A percentile compares a stretch with the other conserved stretches of the same genome.
Evolutionary conservation across 768 basidiomycete genomes (phyloP).

Genomic region (Podaxis sp.): DNA sequence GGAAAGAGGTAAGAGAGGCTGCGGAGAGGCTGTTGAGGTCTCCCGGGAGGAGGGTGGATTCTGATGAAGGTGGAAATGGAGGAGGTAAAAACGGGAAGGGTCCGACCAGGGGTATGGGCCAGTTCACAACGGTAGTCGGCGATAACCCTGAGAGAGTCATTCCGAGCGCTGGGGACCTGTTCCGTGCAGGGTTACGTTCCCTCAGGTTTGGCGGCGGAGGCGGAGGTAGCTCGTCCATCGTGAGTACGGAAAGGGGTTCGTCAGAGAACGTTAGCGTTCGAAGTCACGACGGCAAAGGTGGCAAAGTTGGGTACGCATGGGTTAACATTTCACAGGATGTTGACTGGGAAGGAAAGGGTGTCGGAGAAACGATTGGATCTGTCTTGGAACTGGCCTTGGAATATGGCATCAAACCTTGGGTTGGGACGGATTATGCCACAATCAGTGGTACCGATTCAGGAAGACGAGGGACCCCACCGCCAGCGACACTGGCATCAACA

Average conservation of each 20-base stretch:
- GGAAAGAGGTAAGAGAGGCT: slow-evolving; percentile 76
- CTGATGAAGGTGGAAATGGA: slow-evolving; percentile 14
- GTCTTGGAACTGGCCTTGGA: slow-evolving; percentile 43
- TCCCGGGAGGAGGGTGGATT: slow-evolving; percentile 18
- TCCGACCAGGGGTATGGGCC: slow-evolving; percentile 30
- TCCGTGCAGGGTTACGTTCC: slow-evolving; percentile 70
- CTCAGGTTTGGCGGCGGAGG: slow-evolving; percentile 36
- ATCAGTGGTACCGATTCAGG: not conserved
- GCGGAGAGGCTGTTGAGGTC: slow-evolving; percentile 59
- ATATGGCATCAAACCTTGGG: slow-evolving; percentile 44
- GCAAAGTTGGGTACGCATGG: slow-evolving; percentile 76
- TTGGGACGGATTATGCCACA: slow-evolving; percentile 18
- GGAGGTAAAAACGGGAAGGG: slow-evolving; percentile 24
- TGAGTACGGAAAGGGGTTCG: slow-evolving; percentile 9
- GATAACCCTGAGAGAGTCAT: slow-evolving; percentile 64
- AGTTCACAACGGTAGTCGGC: slow-evolving; percentile 83
- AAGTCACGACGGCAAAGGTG: slow-evolving; percentile 16
- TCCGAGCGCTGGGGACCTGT: slow-evolving; percentile 70
- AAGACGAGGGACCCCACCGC: not conserved
- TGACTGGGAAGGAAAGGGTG: slow-evolving; percentile 80
- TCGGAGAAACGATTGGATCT: slow-evolving; percentile 48
- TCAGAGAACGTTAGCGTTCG: slow-evolving; percentile 8
- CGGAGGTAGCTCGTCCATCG: slow-evolving; percentile 15
- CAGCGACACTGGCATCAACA: not conserved
- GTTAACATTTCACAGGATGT: slow-evolving; percentile 78